These are phyloP conservation scores for Parasitella parasitica DNA, from an alignment of 371 early-diverging fungal genomes.

Conservation along the genomic window DNA sequence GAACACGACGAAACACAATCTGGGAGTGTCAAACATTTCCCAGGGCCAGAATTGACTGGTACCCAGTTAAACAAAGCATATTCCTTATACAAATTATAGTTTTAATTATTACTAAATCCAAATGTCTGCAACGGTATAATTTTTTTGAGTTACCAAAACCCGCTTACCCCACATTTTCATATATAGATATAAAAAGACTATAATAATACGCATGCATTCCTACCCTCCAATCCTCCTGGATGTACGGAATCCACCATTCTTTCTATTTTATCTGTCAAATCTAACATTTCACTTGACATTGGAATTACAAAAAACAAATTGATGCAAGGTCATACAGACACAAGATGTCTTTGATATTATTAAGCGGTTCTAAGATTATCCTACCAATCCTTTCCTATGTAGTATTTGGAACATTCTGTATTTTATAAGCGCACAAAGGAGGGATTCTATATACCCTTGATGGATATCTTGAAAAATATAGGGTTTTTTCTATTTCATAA, in stretches of 20 bases:
- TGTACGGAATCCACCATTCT: too few relatives aligned
- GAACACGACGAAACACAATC: slow-evolving; percentile 1
- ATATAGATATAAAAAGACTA: too few relatives aligned
- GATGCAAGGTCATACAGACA: neutral
- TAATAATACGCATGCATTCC: too few relatives aligned
- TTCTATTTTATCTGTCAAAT: too few relatives aligned
- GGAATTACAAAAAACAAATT: too few relatives aligned
- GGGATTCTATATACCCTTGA: neutral
- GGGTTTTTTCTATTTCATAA: neutral
- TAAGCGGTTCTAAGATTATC: neutral
- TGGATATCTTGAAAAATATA: neutral
- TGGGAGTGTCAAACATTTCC: slow-evolving; percentile 22
- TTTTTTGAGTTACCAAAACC: neutral
- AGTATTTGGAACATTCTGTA: neutral
- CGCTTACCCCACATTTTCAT: slow-evolving; percentile 2
- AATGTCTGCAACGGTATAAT: neutral
- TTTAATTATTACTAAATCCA: neutral
- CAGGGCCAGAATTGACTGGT: slow-evolving; percentile 14
- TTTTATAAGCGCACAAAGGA: neutral
- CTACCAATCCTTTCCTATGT: neutral
- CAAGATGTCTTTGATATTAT: neutral
- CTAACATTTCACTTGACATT: too few relatives aligned
- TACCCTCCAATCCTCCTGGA: too few relatives aligned
- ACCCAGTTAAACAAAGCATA: neutral
- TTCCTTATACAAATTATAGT: neutral